Percentiles rank a stretch among this genome's conserved stretches.
These are phyloP conservation scores for Termitomyces sp. DNA, from an alignment of 1,284 basidiomycete species.

Conservation along the genomic window DNA sequence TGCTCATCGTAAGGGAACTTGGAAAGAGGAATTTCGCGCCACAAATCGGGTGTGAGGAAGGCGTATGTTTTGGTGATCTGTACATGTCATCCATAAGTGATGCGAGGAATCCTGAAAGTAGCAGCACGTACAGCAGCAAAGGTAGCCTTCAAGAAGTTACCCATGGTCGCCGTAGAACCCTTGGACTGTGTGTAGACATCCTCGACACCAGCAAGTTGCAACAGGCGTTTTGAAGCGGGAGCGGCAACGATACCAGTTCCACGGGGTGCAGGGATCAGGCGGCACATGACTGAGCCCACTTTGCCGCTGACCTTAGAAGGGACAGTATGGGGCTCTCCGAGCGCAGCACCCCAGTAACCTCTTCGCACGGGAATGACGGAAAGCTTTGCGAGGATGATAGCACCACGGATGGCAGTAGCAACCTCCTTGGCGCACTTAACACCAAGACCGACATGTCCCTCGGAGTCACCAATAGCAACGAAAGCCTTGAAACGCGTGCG, in stretches of 20 bases:
- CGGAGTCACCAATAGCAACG: slow-evolving; percentile 98
- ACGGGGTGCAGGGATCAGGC: slow-evolving; percentile 96
- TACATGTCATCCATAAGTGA: slow-evolving; percentile 2
- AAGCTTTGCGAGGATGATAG: slow-evolving; percentile 96
- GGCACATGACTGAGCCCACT: slow-evolving; percentile 99
- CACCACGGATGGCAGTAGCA: slow-evolving; percentile 97
- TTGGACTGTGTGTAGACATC: slow-evolving; percentile 96
- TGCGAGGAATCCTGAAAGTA: neutral
- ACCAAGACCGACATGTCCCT: slow-evolving; percentile 98
- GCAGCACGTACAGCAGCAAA: slow-evolving; percentile 77
- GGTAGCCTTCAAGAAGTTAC: slow-evolving; percentile 99
- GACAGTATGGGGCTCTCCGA: slow-evolving; percentile 98
- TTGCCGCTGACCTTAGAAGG: slow-evolving; percentile 98
- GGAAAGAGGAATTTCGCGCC: slow-evolving; percentile 90
- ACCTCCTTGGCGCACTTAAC: slow-evolving; percentile 99
- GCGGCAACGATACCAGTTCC: slow-evolving; percentile 99
- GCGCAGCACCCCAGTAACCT: slow-evolving; percentile 99
- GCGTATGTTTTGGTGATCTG: slow-evolving; percentile 96
- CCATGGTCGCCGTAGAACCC: slow-evolving; percentile 98
- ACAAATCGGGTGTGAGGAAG: slow-evolving; percentile 97
- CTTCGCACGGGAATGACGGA: slow-evolving; percentile 94
- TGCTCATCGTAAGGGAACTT: slow-evolving; percentile 93
- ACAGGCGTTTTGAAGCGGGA: slow-evolving; percentile 91
- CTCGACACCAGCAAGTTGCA: slow-evolving; percentile 97
- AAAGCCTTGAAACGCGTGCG: slow-evolving; percentile 99